Base-by-base conservation (phyloP, 768 basidiomycete species). In the Suillus luteus region DNA sequence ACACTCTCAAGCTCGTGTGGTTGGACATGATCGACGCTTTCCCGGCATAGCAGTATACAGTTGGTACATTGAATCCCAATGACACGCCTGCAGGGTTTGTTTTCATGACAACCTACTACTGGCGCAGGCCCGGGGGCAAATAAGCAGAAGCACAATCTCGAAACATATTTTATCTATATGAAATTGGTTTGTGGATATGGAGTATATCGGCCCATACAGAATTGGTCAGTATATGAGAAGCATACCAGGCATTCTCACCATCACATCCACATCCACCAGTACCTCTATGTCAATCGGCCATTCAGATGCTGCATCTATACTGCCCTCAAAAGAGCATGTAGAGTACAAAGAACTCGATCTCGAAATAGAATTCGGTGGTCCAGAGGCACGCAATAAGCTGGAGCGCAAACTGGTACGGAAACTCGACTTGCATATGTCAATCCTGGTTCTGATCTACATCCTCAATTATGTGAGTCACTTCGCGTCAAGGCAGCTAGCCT, bases 391-490 rank as follows among this genome's bases (percentile, higher is more conserved):
- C 59, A 76, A 71, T 66, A 72, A 48, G 41, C 74, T 88, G 17
- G 87, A 88, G 73, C 80, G 76, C 65, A 83, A 78, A 66, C 76
- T 88, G 15, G 67, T 87, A 61, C 71, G 76, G 67, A 88, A 87
- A 70, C 66, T 89, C 48, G 86, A 88, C 68, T 62, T 82, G 51
- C 78, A 84, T 24, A 85, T 86, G 84, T 79, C 80, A 54, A 82
- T 86, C 54, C 66, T 86, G 65, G 74, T 85, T 38, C 60, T 75
- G 15, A 75, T 79, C 37, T 78, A 78, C 52, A 77, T 79, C 44
- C 60, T 77, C 15, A 79, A 78, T 66, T 79, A 75, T 41, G 75
- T 78, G 51, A 61, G 66, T 54, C n/a, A 15, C 51, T 31, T 57
- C 17, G 7, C n/a, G 7, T 54, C 9, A 17, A 55, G 33, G 33